Conservation (phyloP, 2,329 filamentous ascomycete genomes). For the Alternaria burnsii region DNA sequence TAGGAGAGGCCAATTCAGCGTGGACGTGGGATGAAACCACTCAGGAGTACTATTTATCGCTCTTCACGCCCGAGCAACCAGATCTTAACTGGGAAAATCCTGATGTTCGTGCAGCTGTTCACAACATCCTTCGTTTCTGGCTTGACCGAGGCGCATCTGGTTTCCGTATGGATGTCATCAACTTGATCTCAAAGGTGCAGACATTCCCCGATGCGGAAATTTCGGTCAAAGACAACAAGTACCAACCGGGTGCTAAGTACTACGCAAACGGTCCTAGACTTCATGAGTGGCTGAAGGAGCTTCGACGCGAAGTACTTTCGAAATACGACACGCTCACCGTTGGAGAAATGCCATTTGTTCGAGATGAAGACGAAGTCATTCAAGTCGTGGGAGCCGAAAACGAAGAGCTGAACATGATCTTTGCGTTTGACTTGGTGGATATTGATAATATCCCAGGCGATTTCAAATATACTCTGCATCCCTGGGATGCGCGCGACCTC, state of each 20-base stretch:
- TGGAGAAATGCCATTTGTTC: conserved; percentile 68
- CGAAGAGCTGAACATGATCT: conserved; percentile 73
- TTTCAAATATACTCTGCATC: conserved; percentile 46
- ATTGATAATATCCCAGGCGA: conserved; percentile 50
- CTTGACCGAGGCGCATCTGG: conserved; percentile 70
- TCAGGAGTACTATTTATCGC: conserved; percentile 77
- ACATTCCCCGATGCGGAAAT: conserved; percentile 40
- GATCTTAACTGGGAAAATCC: conserved; percentile 85
- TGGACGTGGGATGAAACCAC: conserved; percentile 78
- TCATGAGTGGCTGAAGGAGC: conserved; percentile 73
- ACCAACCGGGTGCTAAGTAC: conserved; percentile 60
- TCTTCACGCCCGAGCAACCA: conserved; percentile 79
- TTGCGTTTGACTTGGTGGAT: conserved; percentile 59
- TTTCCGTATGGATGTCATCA: conserved; percentile 55
- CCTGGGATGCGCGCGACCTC: conserved; percentile 46
- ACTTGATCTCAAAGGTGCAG: conserved; percentile 49
- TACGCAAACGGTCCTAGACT: conserved; percentile 73
- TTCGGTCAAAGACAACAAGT: conserved; percentile 43
- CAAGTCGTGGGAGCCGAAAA: conserved; percentile 54
- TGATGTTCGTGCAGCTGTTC: conserved; percentile 72
- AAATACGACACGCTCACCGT: conserved; percentile 72
- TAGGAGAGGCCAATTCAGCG: conserved; percentile 63
- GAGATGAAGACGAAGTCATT: conserved; percentile 59
- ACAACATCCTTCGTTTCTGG: conserved; percentile 81
- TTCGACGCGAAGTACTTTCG: conserved; percentile 66